Base-by-base conservation (phyloP, 179 eudicot species). In the Camellia oleifera region DNA sequence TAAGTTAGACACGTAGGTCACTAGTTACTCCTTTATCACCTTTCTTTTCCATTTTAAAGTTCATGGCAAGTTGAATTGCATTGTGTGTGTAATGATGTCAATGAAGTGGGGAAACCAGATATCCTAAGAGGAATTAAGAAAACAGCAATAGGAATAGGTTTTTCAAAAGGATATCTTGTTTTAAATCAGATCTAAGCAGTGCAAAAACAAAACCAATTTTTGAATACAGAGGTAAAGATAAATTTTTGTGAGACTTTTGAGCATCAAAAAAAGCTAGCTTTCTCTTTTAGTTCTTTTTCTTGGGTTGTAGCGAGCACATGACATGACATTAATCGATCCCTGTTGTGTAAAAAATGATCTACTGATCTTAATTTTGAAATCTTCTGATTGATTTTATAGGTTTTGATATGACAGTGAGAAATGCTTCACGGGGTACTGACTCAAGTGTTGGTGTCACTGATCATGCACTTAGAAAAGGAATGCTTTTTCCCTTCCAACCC, bases 401-500 rank as follows among this genome's bases (percentile, higher is more conserved):
- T 62, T 26, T 26, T 54, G 66, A 61, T 54, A 76, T 77, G 72
- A 82, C 72, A 63, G 77, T 72, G 66, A 77, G 75, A 50, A 70
- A 63, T 5, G 76, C 83, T 64, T 78, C 67, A 75, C 57, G 7
- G 32, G 76, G 26, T 12, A 78, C 56, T 56, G 75, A 77, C 14
- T 77, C 79, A 11, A 79, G 9, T 13, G 58, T 9, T 69, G n/a
- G n/a, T 17, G 7, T 66, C 17, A 32, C 20, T 4, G 56, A 74
- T 15, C 18, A 54, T 56, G 73, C 83, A 74, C 32, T 77, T 7
- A 70, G 56, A 83, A 90, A 48, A 67, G 94, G 97, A 84, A 92
- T 91, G 95, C 88, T 92, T 84, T 85, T 94, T 79, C 95, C 97
- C 15, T 94, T 94, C 87, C 83, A 84, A 52, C 97, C 95, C 20